Evolutionary conservation across 108 stramenopile genomes (phyloP).

Genomic region (Nannochloropsis oceanica): DNA sequence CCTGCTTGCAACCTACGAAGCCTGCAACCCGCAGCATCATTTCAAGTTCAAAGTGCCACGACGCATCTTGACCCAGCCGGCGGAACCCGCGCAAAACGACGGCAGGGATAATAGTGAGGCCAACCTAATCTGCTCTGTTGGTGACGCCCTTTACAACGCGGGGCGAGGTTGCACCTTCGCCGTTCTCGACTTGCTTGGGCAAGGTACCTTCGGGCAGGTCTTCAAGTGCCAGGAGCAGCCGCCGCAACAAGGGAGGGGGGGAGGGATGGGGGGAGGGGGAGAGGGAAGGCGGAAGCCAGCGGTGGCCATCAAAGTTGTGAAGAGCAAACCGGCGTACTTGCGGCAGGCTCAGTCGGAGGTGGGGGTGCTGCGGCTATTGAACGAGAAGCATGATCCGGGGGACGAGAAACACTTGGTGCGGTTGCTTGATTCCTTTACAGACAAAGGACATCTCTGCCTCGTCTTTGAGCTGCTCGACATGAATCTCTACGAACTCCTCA

Average conservation of each 20-base stretch:
- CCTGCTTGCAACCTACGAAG: constrained; percentile 8
- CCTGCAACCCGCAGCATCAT: constrained; percentile 25
- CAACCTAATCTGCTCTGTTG: constrained; percentile 37
- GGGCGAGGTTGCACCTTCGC: constrained; percentile 13
- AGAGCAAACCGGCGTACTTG: constrained; percentile 83
- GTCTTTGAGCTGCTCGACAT: constrained; percentile 79
- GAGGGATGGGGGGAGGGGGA: no score
- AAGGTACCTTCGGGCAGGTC: constrained; percentile 94
- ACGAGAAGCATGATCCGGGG: constrained; percentile 15
- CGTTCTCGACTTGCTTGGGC: constrained; percentile 60
- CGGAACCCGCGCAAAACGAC: constrained; percentile 17
- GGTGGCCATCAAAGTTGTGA: constrained; percentile 89
- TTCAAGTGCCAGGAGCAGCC: constrained; percentile 54
- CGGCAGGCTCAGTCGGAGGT: constrained; percentile 84
- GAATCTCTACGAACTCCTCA: constrained; percentile 83
- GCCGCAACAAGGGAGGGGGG: neutral
- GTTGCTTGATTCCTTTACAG: constrained; percentile 65
- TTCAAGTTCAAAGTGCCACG: constrained; percentile 32
- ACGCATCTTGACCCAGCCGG: constrained; percentile 31
- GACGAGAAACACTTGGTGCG: constrained; percentile 52
- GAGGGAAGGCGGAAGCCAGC: neutral
- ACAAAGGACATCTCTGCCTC: constrained; percentile 75
- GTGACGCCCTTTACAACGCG: constrained; percentile 19
- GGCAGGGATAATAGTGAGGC: constrained; percentile 33
- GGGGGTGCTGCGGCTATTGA: constrained; percentile 51